Evolutionary conservation across 148 eudicot genomes (phyloP).

Genomic region (Chenopodium suecicum): DNA sequence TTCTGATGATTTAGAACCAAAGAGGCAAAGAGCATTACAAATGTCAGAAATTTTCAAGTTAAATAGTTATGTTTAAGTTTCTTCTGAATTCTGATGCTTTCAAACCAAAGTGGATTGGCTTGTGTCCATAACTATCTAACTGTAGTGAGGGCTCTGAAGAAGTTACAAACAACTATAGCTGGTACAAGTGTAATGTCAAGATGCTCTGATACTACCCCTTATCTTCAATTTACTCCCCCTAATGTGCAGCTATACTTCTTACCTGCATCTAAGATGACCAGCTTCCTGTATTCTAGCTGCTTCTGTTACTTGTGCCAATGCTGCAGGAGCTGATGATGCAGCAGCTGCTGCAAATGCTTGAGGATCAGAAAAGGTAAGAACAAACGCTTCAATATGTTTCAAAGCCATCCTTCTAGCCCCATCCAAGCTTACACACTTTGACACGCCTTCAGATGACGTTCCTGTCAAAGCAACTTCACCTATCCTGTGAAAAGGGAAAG

Average conservation of each 20-base stretch:
- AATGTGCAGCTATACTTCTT: not conserved
- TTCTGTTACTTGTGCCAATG: conserved; percentile 76
- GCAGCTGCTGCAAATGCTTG: conserved; percentile 77
- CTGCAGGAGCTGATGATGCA: conserved; percentile 69
- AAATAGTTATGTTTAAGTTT: not conserved
- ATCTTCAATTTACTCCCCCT: not conserved
- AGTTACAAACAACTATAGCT: not conserved
- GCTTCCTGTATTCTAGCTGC: conserved; percentile 87
- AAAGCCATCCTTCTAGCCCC: conserved; percentile 82
- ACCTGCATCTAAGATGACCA: conserved; percentile 99
- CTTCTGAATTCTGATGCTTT: not conserved
- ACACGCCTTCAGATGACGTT: conserved; percentile 57
- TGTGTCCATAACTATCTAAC: not conserved
- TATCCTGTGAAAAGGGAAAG: conserved; percentile 46
- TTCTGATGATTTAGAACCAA: not conserved
- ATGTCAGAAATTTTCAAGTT: not conserved
- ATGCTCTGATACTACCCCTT: not conserved
- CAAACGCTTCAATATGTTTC: conserved; percentile 72
- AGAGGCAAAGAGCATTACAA: not conserved
- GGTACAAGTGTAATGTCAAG: not conserved
- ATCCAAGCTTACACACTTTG: conserved; percentile 69
- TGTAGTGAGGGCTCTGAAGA: no score
- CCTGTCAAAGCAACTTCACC: conserved; percentile 76
- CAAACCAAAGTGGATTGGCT: not conserved
- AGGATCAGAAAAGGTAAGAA: conserved; percentile 61